Evolutionary conservation across 2,329 filamentous ascomycete species (phyloP).

Genomic region (Trichocomaceae sp.): DNA sequence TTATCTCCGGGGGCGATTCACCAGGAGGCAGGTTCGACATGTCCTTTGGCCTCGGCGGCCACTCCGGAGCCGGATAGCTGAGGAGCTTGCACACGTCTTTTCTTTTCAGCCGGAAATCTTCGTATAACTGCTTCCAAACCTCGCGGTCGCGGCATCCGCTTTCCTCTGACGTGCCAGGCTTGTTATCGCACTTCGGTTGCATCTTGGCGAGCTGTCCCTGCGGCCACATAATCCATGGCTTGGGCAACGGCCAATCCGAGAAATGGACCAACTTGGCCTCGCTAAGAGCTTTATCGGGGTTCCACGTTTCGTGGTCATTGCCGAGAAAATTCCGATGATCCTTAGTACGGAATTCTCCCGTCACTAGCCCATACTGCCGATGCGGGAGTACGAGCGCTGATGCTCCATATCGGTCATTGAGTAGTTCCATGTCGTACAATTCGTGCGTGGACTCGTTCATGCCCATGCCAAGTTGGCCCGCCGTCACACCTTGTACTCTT

Average conservation of each 20-base stretch:
- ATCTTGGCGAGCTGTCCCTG: constrained; percentile 26
- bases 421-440: constrained; percentile 60
- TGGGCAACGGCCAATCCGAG: constrained; percentile 64
- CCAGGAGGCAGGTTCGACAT: constrained; percentile 9
- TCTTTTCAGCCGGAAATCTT: constrained; percentile 30
- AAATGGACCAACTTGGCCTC: constrained; percentile 65
- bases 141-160: constrained; percentile 33
- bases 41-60: constrained; percentile 18
- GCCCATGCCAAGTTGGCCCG: constrained; percentile 24
- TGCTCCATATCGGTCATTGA: constrained; percentile 56
- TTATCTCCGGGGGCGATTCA: background rate
- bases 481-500: constrained; percentile 19
- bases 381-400: constrained; percentile 59
- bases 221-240: constrained; percentile 51
- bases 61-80: constrained; percentile 32
- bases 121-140: constrained; percentile 33
- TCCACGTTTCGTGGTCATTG: constrained; percentile 49
- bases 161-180: constrained; percentile 30
- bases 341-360: constrained; percentile 54
- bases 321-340: constrained; percentile 50
- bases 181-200: constrained; percentile 29
- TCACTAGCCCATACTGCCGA: constrained; percentile 54
- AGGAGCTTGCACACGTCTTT: constrained; percentile 33
- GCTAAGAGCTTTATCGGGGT: constrained; percentile 49
- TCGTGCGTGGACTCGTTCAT: constrained; percentile 13